Conservation (phyloP, 768 basidiomycete genomes). For the Rhizopogon roseolus region DNA sequence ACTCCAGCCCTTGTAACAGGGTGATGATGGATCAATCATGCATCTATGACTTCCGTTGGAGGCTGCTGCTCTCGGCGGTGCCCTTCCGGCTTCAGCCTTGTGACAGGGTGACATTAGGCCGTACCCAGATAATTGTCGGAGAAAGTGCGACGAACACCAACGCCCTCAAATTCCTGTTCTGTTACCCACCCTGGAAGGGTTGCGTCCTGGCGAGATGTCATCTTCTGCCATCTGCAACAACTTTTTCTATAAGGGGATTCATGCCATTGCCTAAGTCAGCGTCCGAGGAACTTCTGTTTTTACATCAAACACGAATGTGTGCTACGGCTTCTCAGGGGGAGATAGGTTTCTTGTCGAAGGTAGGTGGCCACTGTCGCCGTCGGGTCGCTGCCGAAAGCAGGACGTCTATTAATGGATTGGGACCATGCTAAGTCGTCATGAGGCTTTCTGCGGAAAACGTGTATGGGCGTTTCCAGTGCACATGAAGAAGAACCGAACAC, state of each 20-base stretch:
- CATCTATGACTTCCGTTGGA: constrained; percentile 63
- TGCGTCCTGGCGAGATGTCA: constrained; percentile 5
- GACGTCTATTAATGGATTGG: background rate
- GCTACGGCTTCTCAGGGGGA: constrained; percentile 49
- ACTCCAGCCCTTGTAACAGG: background rate
- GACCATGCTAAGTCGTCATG: background rate
- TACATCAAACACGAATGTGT: constrained; percentile 48
- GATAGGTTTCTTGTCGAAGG: constrained; percentile 58
- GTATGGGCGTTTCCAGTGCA: background rate
- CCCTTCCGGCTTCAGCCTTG: no score
- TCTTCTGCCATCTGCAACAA: background rate
- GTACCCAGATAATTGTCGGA: constrained; percentile 42
- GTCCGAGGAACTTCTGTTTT: constrained; percentile 37
- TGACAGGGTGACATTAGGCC: constrained; percentile 35
- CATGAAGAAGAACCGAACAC: background rate
- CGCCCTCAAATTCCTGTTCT: constrained; percentile 59
- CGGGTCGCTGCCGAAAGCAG: background rate
- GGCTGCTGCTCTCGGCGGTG: constrained; percentile 21
- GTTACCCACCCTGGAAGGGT: constrained; percentile 60
- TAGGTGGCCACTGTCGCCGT: constrained; percentile 12
- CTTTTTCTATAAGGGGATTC: constrained; percentile 24
- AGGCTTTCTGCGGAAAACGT: background rate
- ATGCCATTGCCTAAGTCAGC: constrained; percentile 65
- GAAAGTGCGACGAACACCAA: constrained; percentile 52
- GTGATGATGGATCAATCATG: constrained; percentile 48